phyloP scores from a whole-genome alignment of 345 rosid species.

The Pseudoturritis turrita region DNA sequence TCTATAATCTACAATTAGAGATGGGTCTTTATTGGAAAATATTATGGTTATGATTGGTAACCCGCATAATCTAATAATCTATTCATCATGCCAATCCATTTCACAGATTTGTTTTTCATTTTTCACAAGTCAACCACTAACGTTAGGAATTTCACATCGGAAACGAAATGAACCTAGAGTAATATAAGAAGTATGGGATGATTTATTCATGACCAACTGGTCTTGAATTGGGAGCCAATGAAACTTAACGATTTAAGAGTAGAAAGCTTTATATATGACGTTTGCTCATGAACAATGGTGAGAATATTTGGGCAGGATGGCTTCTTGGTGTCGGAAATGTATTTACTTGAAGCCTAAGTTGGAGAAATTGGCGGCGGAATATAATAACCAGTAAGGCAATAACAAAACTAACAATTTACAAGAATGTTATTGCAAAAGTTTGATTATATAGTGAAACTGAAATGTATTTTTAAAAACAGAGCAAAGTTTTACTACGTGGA shows the following conservation, averaged over 20 bases:
- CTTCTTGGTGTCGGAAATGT: conserved; percentile 96
- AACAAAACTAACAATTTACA: not conserved
- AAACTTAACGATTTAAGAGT: too few species aligned
- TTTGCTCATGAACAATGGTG: not conserved
- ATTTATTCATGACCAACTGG: too few species aligned
- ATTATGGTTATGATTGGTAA: too few species aligned
- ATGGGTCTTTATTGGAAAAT: too few species aligned
- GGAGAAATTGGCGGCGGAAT: conserved; percentile 78
- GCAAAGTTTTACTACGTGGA: conserved; percentile 75
- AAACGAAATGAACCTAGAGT: too few species aligned
- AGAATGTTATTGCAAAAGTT: not conserved
- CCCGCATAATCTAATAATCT: too few species aligned
- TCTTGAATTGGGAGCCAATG: too few species aligned
- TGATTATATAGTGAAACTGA: not conserved
- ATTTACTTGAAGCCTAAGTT: conserved; percentile 89
- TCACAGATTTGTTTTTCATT: too few species aligned
- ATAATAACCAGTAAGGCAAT: conserved; percentile 38
- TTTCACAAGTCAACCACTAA: too few species aligned
- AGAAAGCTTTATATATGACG: not conserved
- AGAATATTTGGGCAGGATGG: conserved; percentile 58
- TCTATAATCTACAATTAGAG: not conserved
- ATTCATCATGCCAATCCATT: too few species aligned
- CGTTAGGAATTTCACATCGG: too few species aligned
- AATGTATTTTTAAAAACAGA: conserved; percentile 30
- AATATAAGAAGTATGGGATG: too few species aligned